Evolutionary conservation across 345 rosid species (phyloP), one percentile per base, ranked within the genome.

Genomic region (Pistacia atlantica): DNA sequence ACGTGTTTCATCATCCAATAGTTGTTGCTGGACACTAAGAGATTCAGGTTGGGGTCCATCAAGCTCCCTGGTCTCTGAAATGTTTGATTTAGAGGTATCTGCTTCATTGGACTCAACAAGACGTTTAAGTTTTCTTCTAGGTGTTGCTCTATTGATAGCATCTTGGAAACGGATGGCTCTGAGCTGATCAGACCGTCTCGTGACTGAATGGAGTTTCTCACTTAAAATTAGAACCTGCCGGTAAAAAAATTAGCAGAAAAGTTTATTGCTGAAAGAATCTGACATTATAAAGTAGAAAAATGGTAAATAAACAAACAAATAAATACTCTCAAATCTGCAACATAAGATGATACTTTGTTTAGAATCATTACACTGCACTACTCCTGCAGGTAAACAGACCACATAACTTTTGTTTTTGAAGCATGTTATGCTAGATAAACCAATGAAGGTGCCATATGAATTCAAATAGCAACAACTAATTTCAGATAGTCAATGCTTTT

Each of bases 91-190:
- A 73, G 88, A 73, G 49, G 83, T 77, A 73, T 84, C 90, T 62
- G 83, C 49, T 46, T 78, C 56, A 72, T 73, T 86, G 77, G 93
- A 82, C 80, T 83, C 71, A 11, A 67, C n/a, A 70, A 71, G 71
- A 58, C 82, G 73, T n/a, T 91, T 90, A 69, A 83, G 89, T 78
- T 88, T 93, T 87, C 91, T 86, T 86, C 99, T 89, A 3, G 97
- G 99, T 31, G 75, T 87, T 71, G 89, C 92, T 83, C 87, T 79
- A 45, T 90, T 93, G 22, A 93, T 88, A 42, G 95, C 90, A 80
- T 93, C 98, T 85, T 93, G 97, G 87, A 95, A 93, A 67, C 98
- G 94, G 57, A 87, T 75, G 18, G 92, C 97, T 85, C 98, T 87
- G 57, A 96, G 87, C 84, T 91, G 92, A 85, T 93, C 97, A 85